Conservation (phyloP, 768 basidiomycete genomes). For the Coprinopsis cinerea region DNA sequence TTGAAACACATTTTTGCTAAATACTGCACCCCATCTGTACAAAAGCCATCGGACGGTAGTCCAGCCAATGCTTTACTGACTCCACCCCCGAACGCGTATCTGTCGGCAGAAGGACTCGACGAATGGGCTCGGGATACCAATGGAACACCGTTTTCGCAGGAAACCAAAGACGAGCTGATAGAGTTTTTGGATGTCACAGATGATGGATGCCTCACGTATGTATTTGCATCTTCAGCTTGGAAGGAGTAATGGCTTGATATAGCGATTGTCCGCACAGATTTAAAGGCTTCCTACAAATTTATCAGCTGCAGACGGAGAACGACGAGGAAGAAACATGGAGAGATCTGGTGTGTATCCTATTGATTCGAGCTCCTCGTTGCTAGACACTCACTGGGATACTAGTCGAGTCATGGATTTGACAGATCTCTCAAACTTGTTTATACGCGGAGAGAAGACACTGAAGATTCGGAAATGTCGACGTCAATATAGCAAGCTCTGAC, state of each 20-base stretch:
- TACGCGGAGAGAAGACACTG: slow-evolving; percentile 48
- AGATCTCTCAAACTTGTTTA: slow-evolving; percentile 52
- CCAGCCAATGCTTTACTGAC: slow-evolving; percentile 26
- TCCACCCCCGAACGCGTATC: slow-evolving; percentile 51
- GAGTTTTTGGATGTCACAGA: slow-evolving; percentile 74
- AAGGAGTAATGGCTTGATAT: not conserved
- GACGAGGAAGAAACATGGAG: slow-evolving; percentile 84
- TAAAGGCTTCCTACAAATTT: slow-evolving; percentile 78
- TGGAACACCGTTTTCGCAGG: slow-evolving; percentile 70
- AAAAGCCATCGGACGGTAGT: slow-evolving; percentile 7
- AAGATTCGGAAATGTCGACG: slow-evolving; percentile 17
- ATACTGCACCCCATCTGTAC: slow-evolving; percentile 52
- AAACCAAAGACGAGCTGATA: slow-evolving; percentile 71
- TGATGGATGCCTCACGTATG: slow-evolving; percentile 68
- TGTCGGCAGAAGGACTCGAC: slow-evolving; percentile 59
- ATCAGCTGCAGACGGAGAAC: slow-evolving; percentile 79
- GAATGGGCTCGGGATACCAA: slow-evolving; percentile 78
- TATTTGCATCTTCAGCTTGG: slow-evolving; percentile 10
- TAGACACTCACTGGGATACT: slow-evolving; percentile 1
- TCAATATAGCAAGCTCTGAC: slow-evolving; percentile 1
- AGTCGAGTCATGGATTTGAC: slow-evolving; percentile 78
- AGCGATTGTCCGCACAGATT: slow-evolving; percentile 42
- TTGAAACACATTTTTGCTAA: slow-evolving; percentile 75
- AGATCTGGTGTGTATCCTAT: slow-evolving; percentile 52
- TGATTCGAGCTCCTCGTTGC: too few species aligned